Base-by-base conservation (phyloP, 2,329 filamentous ascomycete species). In the Fusarium staphyleae region DNA sequence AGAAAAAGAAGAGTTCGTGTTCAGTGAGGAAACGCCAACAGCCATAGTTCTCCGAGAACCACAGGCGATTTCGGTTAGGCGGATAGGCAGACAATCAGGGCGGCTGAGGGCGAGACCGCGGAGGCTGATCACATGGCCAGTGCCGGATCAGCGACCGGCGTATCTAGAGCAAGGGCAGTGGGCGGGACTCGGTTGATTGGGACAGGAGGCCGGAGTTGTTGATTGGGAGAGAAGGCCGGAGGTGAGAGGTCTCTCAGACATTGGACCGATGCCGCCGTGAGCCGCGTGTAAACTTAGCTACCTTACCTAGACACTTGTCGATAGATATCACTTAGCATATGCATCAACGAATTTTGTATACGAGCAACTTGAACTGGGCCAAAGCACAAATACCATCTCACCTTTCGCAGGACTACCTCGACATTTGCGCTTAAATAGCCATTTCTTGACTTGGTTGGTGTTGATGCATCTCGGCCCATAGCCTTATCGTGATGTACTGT, bases 121-220 rank as follows among this genome's bases (percentile, higher is more conserved):
- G 40, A 57, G 59, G 48, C 26, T 58, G 36, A 40, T 53, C 35
- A 34, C 59, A 48, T 65, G 57, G 62, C 48, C 63, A 42, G 47
- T 60, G n/a, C 41, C 49, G 26, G 49, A 55, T 24, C 35, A 55
- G 36, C 60, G 46, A 41, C 45, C 49, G 37, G 47, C 30, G 37
- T 64, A 60, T 57, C 22, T 40, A 42, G 52, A 58, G 16, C 54
- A 48, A 28, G 32, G 43, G 15, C 55, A 41, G 7, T 55, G 45
- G 48, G 47, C 36, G 33, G 37, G 52, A 18, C 34, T 49, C 32
- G 30, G 15, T 29, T 33, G 34, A 39, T 41, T 41, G 15, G 48
- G 22, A 24, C 22, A 41, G 30, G 37, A 36, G 32, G 32, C 42
- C 45, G 43, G 32, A 35, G 30, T 22, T 26, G 49, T n/a, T n/a